Base-by-base conservation (phyloP, 1,284 basidiomycete species). In the Salmacisia buchloeana region DNA sequence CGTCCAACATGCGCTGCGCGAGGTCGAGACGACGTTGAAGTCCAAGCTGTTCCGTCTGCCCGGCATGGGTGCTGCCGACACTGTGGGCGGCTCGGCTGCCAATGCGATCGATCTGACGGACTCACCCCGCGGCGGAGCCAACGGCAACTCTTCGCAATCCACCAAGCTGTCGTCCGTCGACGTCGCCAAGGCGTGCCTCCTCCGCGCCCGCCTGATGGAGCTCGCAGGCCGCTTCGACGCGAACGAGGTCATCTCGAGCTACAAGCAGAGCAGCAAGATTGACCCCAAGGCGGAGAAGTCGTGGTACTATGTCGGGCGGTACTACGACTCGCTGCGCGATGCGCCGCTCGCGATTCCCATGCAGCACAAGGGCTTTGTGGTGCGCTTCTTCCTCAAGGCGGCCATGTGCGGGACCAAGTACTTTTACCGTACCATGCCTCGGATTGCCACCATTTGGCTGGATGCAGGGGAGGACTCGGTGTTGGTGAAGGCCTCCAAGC, bases 381-480 rank as follows among this genome's bases (percentile, higher is more conserved):
- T 83, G 90, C 71, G 84, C 68, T 84, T 87, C 58, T 97, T 89
- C 73, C 83, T 85, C 3, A 86, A 85, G 68, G 90, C 93, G 0
- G 87, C 94, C 61, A 83, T 84, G 71, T 83, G 85, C 72, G 96
- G 96, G 12, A 92, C 93, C 52, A 98, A 98, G 83, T 97, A 90
- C 80, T 90, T 97, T 58, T 98, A 94, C 80, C 94, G 97, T 78
- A 94, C 92, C 0, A 86, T 98, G 72, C 94, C 96, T 0, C 87
- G 96, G 38, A 84, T 97, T 68, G 85, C 98, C 13, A 98, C 94
- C 0, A 86, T 99, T 46, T 99, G 94, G 94, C 83, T 98, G 59
- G 93, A 97, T 76, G 82, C 91, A 65, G 93, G 90, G n/a, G 92
- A 94, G 75, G 74, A 80, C 49, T 76, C 80, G 2, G 77, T 76